A percentile compares a stretch with the other conserved stretches of the same genome.
Evolutionary conservation across 148 eudicot species (phyloP).

Genomic region (Cornus suecica): DNA sequence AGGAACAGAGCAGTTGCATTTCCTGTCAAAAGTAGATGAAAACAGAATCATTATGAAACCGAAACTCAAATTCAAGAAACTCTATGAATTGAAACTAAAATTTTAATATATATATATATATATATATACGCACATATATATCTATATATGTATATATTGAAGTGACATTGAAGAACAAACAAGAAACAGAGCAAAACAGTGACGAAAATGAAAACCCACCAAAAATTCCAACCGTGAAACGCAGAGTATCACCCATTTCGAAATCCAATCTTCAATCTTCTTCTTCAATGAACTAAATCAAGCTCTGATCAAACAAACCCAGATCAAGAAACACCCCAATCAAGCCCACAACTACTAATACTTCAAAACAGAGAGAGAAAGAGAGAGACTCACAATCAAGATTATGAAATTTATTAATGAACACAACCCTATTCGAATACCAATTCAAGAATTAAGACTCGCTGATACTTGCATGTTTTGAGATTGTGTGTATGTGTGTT

Average conservation of each 20-base stretch:
- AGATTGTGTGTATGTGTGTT: neutral
- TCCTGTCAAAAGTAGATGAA: slow-evolving; percentile 6
- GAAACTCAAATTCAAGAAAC: neutral
- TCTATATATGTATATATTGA: neutral
- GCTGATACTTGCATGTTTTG: neutral
- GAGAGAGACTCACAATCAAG: neutral
- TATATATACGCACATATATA: too few relatives aligned
- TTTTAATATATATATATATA: too few relatives aligned
- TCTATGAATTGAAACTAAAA: neutral
- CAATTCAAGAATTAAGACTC: neutral
- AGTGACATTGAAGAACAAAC: neutral
- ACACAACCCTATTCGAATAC: neutral
- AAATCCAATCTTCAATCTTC: neutral
- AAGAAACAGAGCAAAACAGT: neutral
- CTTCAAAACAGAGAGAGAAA: neutral
- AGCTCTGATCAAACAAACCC: neutral
- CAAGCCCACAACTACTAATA: neutral
- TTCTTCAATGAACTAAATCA: neutral
- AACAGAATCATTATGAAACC: too few relatives aligned
- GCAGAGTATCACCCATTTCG: neutral
- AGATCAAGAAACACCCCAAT: neutral
- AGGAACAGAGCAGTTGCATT: slow-evolving; percentile 33
- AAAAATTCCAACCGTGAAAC: neutral
- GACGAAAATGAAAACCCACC: neutral
- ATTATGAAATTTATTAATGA: too few relatives aligned